Evolutionary conservation across 352 stramenopile genomes (phyloP), one percentile per base, ranked within the genome.

Genomic region (Blastocystis hominis): DNA sequence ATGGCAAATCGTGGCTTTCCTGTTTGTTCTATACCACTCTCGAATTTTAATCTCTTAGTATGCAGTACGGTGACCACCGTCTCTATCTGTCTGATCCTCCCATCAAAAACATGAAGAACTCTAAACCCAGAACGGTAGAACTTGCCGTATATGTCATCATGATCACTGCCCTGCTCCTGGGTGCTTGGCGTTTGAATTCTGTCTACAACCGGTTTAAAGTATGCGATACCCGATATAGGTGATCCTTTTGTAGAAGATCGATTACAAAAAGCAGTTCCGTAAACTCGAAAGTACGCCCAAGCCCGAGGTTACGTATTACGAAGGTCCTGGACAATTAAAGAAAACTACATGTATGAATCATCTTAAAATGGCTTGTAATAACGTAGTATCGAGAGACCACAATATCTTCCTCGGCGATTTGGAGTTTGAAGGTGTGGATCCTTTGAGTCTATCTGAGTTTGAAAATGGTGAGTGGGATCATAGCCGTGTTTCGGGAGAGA

Each of bases 231-330:
- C 5, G 13, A 4, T 4, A 30, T 17, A 30, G 36, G 0, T 3
- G 5, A 30, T 64, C 20, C 24, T 66, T 34, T 44, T 30, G 38
- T 68, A 81, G 72, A 81, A 64, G 10, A 36, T 81, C 46, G 44
- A 81, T 34, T 81, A 81, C 54, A 81, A 81, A 40, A 81, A 81
- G 46, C 30, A 68, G 36, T 38, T 54, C 47, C 72, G 72, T 40
- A 66, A 62, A 13, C 34, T 81, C 46, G 54, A 56, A 64, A n/a
- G 54, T 15, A 50, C 64, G 44, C 54, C 72, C n/a, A 24, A 50
- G n/a, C 44, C 15, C 24, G 30, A 54, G 34, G 47, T 50, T 30
- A 38, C 42, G 20, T 81, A 81, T 68, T 81, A 64, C 46, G 50
- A 81, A 81, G 72, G 72, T n/a, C 10, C 34, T 9, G 53, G 20